Evolutionary conservation across 192 early-diverging fungal species (phyloP), one percentile per base, ranked within the genome.

Genomic region (Coemansia sp.): DNA sequence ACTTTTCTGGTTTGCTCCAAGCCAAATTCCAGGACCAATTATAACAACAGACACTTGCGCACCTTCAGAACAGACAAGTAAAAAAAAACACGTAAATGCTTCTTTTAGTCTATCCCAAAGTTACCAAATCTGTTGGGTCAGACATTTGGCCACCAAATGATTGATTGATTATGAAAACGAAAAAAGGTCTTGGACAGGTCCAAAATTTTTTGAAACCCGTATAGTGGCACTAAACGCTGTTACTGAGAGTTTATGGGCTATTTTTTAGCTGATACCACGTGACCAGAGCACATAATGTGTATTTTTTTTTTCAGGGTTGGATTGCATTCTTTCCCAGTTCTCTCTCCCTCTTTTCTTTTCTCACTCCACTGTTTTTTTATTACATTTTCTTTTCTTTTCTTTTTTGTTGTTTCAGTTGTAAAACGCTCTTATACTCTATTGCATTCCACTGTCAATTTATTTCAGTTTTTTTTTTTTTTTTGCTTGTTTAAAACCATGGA

Each of bases 401-500:
- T 60, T 17, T 56, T 3, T 56, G 9, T 48, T 15, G 9, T 48
- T 48, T 48, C 45, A 12, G 15, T 28, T 54, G 52, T 54, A 17
- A 54, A 54, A 20, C 17, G 17, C 1, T 6, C 52, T 6, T 54
- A 28, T 11, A 8, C 39, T 41, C 9, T 11, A 41, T 41, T 41
- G 22, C 22, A 28, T 28, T 28, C 22, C 34, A 34, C n/a, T 8
- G 2, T 8, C 39, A 41, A 8, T 41, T 11, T 41, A 2, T 41
- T 41, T 54, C 2, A 12, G n/a, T n/a, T n/a, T n/a, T 6, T 20
- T 54, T n/a, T n/a, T n/a, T n/a, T n/a, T 6, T 54, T 20, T 54
- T 54, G 52, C 39, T 41, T 41, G 8, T 41, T 41, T 41, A 6
- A 9, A 41, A 41, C 37, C n/a, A 92, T 92, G 91, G 90, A 92